A percentile compares a stretch with the other conserved stretches of the same genome.
Conservation (phyloP, 352 stramenopile genomes). For the Pythium graminicola region DNA sequence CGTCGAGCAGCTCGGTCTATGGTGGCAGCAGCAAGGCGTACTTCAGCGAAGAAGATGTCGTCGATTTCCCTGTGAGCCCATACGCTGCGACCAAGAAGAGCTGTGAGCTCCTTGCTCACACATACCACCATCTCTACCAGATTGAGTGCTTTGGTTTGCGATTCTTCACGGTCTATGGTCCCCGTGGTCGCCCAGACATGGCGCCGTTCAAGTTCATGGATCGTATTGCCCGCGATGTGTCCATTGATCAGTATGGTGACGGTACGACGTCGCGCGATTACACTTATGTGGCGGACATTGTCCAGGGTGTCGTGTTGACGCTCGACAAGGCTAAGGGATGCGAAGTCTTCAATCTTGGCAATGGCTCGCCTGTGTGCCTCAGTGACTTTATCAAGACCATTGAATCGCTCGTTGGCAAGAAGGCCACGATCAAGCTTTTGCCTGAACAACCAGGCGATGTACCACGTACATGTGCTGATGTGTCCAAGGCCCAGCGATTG, state of each 20-base stretch:
- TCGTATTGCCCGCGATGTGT: conserved; percentile 81
- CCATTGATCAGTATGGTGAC: conserved; percentile 97
- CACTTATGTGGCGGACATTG: conserved; percentile 98
- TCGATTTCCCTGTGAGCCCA: conserved; percentile 93
- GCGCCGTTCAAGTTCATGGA: conserved; percentile 99
- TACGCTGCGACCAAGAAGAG: conserved; percentile 98
- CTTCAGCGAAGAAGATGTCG: conserved; percentile 87
- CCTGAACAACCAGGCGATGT: conserved; percentile 96
- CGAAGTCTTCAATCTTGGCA: conserved; percentile 97
- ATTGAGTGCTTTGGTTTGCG: conserved; percentile 93
- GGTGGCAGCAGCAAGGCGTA: conserved; percentile 87
- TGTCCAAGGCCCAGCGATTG: conserved; percentile 91
- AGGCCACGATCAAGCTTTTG: conserved; percentile 91
- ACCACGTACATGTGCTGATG: conserved; percentile 93
- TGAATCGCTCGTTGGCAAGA: conserved; percentile 90
- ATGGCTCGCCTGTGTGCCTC: conserved; percentile 88
- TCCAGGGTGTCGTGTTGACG: conserved; percentile 89
- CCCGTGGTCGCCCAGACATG: conserved; percentile 95
- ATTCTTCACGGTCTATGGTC: conserved; percentile 99
- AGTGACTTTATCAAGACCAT: conserved; percentile 95
- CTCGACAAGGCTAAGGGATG: conserved; percentile 72
- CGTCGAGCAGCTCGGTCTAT: conserved; percentile 93
- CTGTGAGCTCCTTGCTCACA: conserved; percentile 96
- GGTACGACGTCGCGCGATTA: conserved; percentile 94
- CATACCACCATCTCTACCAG: conserved; percentile 96